Conservation (phyloP, 2,329 filamentous ascomycete genomes). For the Aureobasidium zeae region DNA sequence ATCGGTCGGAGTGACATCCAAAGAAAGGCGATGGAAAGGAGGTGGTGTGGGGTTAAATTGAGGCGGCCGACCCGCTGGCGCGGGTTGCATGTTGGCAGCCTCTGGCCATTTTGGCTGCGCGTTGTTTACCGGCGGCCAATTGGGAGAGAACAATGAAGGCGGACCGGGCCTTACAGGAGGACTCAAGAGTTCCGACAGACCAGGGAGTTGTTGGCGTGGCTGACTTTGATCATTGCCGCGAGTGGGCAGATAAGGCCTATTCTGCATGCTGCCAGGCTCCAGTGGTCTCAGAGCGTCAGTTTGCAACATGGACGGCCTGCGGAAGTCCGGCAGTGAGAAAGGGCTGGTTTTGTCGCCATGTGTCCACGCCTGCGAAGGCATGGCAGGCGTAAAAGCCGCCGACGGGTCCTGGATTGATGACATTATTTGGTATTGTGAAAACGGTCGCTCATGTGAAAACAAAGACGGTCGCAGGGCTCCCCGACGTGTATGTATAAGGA, state of each 20-base stretch:
- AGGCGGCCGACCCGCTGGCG: not conserved
- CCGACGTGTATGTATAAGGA: constrained; percentile 2
- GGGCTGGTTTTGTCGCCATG: not conserved
- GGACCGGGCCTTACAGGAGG: constrained; percentile 6
- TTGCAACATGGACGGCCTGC: not conserved
- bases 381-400: not conserved
- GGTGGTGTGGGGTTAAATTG: constrained; percentile 2
- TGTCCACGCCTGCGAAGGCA: not conserved
- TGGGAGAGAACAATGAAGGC: not conserved
- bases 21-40: constrained; percentile 10
- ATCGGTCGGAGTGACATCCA: not conserved
- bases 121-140: constrained; percentile 14
- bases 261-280: constrained; percentile 5
- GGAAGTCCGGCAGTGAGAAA: not conserved
- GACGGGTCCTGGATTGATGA: constrained; percentile 3
- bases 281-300: constrained; percentile 10
- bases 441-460: constrained; percentile 3
- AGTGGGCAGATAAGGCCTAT: constrained; percentile 3
- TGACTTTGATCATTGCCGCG: not conserved
- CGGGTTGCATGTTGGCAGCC: not conserved
- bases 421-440: not conserved
- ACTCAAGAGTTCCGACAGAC: constrained; percentile 13
- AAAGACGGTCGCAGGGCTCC: not conserved
- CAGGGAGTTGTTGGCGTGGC: constrained; percentile 14
- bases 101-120: constrained; percentile 2